Percentiles rank a stretch among this genome's conserved stretches.
Evolutionary conservation across 257 asterid species (phyloP).

Genomic region (Marsdenia floribunda): DNA sequence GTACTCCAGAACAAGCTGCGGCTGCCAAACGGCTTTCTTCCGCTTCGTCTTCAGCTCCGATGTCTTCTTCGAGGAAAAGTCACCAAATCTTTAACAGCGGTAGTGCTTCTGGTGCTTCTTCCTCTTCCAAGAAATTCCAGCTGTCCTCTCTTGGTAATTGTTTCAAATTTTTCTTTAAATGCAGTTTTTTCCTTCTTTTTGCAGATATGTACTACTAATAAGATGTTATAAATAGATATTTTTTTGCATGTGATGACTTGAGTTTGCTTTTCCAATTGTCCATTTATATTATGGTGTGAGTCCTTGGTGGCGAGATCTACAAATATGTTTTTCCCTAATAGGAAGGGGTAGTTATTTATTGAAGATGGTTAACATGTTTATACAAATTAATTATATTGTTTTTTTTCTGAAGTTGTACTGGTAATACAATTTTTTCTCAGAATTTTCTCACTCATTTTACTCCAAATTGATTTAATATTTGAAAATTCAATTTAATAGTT

Average conservation of each 20-base stretch:
- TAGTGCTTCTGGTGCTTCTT: constrained; percentile 19
- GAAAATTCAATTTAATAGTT: neutral
- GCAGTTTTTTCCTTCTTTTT: neutral
- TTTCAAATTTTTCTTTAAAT: neutral
- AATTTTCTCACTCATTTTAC: neutral
- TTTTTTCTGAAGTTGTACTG: neutral
- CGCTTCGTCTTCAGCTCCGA: constrained; percentile 25
- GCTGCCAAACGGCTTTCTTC: constrained; percentile 42
- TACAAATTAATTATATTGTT: neutral
- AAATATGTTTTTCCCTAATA: neutral
- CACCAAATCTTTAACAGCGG: constrained; percentile 25
- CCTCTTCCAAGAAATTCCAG: constrained; percentile 36
- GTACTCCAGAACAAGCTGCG: constrained; percentile 46
- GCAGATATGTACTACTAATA: neutral
- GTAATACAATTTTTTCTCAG: neutral
- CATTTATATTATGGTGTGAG: neutral
- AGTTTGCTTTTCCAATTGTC: neutral
- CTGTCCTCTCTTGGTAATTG: constrained; percentile 31
- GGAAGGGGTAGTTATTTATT: neutral
- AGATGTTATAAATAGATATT: neutral
- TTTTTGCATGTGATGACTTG: neutral
- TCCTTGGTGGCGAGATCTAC: neutral
- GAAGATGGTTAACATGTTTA: neutral
- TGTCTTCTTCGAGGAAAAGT: constrained; percentile 34
- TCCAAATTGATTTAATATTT: neutral